These are phyloP conservation scores for Aspergillus aculeatus DNA, from an alignment of 2,329 filamentous ascomycete species.

Conservation along the genomic window DNA sequence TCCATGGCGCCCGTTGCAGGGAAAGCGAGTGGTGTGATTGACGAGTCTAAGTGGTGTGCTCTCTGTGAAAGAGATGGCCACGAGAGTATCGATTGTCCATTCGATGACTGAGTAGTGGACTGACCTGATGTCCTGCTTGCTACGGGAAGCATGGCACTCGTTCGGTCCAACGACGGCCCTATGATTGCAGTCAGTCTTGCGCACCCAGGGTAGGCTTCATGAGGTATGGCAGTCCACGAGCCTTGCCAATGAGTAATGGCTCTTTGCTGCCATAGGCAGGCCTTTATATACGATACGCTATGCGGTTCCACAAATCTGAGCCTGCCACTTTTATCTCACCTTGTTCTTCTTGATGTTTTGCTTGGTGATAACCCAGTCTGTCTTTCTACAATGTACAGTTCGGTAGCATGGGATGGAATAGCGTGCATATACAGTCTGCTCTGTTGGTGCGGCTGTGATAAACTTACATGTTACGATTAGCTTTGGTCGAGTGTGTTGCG, in stretches of 20 bases:
- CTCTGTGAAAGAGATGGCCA: slow-evolving; percentile 95
- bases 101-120: slow-evolving; percentile 64
- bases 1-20: slow-evolving; percentile 67
- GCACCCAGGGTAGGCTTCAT: not conserved
- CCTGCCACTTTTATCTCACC: not conserved
- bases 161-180: not conserved
- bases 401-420: not conserved
- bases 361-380: not conserved
- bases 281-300: not conserved
- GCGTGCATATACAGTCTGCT: not conserved
- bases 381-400: not conserved
- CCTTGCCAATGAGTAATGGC: not conserved
- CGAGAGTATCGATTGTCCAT: slow-evolving; percentile 90
- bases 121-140: not conserved
- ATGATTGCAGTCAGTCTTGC: not conserved
- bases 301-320: not conserved
- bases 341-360: not conserved
- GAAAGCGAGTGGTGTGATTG: slow-evolving; percentile 73
- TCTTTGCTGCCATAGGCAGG: not conserved
- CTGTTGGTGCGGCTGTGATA: not conserved
- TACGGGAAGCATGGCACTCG: not conserved
- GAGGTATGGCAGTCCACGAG: not conserved
- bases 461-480: not conserved
- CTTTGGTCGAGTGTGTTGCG: not conserved
- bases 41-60: slow-evolving; percentile 92